Percentiles rank a stretch among this genome's conserved stretches.
Evolutionary conservation across 2,329 filamentous ascomycete genomes (phyloP).

Genomic region (Colletotrichum higginsianum): DNA sequence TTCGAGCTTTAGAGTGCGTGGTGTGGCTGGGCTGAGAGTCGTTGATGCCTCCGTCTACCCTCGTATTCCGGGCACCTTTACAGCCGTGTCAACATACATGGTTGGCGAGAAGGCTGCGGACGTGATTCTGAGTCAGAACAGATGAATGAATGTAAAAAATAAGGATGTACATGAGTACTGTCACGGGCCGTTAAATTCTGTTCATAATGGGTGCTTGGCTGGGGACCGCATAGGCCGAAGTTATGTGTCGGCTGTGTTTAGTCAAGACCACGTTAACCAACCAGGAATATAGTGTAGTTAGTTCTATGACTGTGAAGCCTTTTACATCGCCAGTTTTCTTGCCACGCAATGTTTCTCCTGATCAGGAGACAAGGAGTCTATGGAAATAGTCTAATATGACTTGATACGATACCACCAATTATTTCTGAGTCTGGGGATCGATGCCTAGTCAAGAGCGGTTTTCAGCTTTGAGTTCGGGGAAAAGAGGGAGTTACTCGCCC

Average conservation of each 20-base stretch:
- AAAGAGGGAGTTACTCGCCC: neutral
- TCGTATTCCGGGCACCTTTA: constrained; percentile 51
- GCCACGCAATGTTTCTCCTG: neutral
- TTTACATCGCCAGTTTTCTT: too few relatives aligned
- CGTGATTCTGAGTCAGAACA: constrained; percentile 46
- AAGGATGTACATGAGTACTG: too few relatives aligned
- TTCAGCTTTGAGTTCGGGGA: neutral
- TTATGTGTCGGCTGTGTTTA: too few relatives aligned
- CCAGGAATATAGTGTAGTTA: neutral
- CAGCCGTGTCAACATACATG: constrained; percentile 52
- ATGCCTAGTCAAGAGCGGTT: too few relatives aligned
- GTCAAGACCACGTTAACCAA: too few relatives aligned
- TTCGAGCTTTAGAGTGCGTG: constrained; percentile 63
- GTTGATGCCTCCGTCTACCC: constrained; percentile 64
- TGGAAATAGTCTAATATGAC: neutral
- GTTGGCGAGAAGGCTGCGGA: constrained; percentile 53
- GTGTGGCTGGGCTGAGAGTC: constrained; percentile 60
- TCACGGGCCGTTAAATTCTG: neutral
- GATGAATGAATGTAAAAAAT: neutral
- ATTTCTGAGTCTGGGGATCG: neutral
- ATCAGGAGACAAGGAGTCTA: constrained; percentile 1
- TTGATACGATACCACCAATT: too few relatives aligned
- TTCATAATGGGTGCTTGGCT: neutral
- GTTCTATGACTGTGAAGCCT: neutral
- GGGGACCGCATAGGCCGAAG: too few relatives aligned